phyloP scores from a whole-genome alignment of 768 basidiomycete species.

The Mycena latifolia region DNA sequence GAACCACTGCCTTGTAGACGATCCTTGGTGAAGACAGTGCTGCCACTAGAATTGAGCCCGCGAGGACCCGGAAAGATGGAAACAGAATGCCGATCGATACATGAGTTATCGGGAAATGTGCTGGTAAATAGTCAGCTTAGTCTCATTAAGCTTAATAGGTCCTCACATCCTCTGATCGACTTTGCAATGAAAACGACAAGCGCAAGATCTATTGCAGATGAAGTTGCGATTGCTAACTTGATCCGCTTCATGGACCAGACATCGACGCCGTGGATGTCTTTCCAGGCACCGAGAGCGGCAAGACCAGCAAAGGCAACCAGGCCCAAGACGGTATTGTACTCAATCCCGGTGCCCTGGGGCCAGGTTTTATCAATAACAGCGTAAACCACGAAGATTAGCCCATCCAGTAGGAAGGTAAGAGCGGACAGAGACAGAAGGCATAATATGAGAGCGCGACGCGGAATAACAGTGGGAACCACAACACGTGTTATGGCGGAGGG shows the following conservation, averaged over 20 bases:
- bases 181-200: conserved; percentile 69
- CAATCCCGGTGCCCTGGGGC: conserved; percentile 73
- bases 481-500: conserved; percentile 82
- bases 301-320: conserved; percentile 78
- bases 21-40: conserved; percentile 74
- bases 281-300: conserved; percentile 83
- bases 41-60: conserved; percentile 71
- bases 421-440: conserved; percentile 75
- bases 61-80: conserved; percentile 73
- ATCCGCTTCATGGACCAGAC: conserved; percentile 76
- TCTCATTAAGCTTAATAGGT: conserved; percentile 27
- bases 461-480: conserved; percentile 77
- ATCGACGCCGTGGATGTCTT: conserved; percentile 77
- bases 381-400: conserved; percentile 74
- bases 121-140: conserved; percentile 39
- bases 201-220: conserved; percentile 70
- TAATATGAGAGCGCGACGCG: conserved; percentile 83
- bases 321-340: conserved; percentile 76
- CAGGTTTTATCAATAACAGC: conserved; percentile 76
- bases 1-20: conserved; percentile 66
- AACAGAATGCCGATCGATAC: conserved; percentile 46
- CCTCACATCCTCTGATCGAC: conserved; percentile 49
- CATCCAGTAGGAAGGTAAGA: conserved; percentile 84
- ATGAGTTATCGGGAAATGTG: conserved; percentile 53
- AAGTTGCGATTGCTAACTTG: conserved; percentile 63